Conservation (phyloP, 225 moss, liverwort and hornwort species). For the Pseudisothecium myosuroides region DNA sequence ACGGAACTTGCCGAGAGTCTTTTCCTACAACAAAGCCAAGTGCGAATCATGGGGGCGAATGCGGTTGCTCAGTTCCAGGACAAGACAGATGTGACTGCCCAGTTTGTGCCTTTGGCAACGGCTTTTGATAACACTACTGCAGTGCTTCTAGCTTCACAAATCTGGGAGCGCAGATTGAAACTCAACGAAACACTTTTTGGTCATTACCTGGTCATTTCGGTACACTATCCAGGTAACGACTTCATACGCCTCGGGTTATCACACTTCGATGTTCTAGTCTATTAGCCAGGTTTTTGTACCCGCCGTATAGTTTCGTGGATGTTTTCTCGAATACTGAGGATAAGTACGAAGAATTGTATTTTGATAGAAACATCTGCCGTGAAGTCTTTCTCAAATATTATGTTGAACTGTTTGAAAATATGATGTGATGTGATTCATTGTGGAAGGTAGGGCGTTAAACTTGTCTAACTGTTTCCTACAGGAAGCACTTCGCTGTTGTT, state of each 20-base stretch:
- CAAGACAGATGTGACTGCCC: slow-evolving; percentile 44
- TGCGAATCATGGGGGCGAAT: slow-evolving; percentile 54
- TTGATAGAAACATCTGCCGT: not conserved
- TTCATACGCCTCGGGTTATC: not conserved
- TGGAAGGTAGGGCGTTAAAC: not conserved
- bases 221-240: slow-evolving; percentile 59
- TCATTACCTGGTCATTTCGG: slow-evolving; percentile 53
- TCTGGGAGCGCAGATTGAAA: slow-evolving; percentile 50
- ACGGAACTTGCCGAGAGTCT: slow-evolving; percentile 51
- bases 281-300: not conserved
- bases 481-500: not conserved
- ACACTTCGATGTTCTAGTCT: not conserved
- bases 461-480: not conserved
- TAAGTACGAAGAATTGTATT: not conserved
- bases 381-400: not conserved
- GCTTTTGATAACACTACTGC: slow-evolving; percentile 69
- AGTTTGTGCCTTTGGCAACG: slow-evolving; percentile 59
- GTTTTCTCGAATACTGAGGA: not conserved
- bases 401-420: not conserved
- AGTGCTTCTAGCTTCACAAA: slow-evolving; percentile 62
- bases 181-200: slow-evolving; percentile 76
- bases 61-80: slow-evolving; percentile 47
- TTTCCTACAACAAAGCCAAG: slow-evolving; percentile 57
- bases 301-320: not conserved
- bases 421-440: not conserved